These are phyloP conservation scores for Ramaria sp. DNA, from an alignment of 768 basidiomycete genomes.

Conservation along the genomic window DNA sequence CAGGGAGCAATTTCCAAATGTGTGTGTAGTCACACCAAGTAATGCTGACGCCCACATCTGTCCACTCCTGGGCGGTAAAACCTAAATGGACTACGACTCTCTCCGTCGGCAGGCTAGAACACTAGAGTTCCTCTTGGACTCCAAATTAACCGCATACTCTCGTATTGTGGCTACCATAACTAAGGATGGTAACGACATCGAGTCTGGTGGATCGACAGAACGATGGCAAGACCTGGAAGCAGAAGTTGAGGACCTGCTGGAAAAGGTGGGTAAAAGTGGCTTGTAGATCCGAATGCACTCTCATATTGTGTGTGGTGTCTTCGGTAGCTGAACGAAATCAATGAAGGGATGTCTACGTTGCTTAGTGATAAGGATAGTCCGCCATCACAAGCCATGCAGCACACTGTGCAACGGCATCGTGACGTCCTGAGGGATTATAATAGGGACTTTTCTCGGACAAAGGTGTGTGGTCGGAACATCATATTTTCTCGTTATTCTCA, in stretches of 20 bases:
- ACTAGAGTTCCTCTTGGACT: constrained; percentile 84
- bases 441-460: constrained; percentile 77
- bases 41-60: not conserved
- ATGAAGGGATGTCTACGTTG: constrained; percentile 64
- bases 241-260: constrained; percentile 77
- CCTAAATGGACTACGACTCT: constrained; percentile 74
- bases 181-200: constrained; percentile 45
- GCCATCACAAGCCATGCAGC: constrained; percentile 74
- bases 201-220: constrained; percentile 58
- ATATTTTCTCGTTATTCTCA: not conserved
- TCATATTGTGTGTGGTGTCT: constrained; percentile 12
- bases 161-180: constrained; percentile 67
- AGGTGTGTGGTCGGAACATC: constrained; percentile 33
- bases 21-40: too few species aligned
- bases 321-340: constrained; percentile 71
- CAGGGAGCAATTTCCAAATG: too few species aligned
- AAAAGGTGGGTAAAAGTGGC: constrained; percentile 50
- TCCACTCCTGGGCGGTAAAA: not conserved
- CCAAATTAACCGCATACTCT: constrained; percentile 84
- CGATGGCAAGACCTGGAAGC: constrained; percentile 76
- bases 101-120: constrained; percentile 88
- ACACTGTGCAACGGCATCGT: constrained; percentile 82
- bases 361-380: constrained; percentile 56
- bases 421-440: constrained; percentile 85
- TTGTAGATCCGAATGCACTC: not conserved